A percentile compares a stretch with the other conserved stretches of the same genome.
These are phyloP conservation scores for Zygotorulaspora sp. DNA, from an alignment of 805 yeast species.

Conservation along the genomic window DNA sequence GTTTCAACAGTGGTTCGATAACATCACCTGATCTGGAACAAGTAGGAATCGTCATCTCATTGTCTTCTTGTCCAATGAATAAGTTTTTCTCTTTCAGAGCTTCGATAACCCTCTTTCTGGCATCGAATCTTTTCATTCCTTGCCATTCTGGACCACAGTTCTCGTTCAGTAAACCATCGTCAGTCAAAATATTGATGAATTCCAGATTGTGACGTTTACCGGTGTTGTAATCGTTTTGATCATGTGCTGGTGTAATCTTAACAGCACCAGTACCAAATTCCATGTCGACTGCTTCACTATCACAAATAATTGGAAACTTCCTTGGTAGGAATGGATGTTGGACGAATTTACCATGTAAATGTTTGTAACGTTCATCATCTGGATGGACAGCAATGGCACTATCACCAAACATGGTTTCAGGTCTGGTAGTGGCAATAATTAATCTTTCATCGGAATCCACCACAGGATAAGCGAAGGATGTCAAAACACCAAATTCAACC, in stretches of 20 bases:
- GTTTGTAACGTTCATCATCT: constrained; percentile 85
- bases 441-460: constrained; percentile 72
- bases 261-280: constrained; percentile 99
- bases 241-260: constrained; percentile 98
- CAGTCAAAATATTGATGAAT: constrained; percentile 84
- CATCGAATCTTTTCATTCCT: constrained; percentile 92
- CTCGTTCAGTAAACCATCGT: constrained; percentile 85
- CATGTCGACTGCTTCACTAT: constrained; percentile 95
- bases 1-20: constrained; percentile 93
- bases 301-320: constrained; percentile 82
- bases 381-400: constrained; percentile 98
- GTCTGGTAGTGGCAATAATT: constrained; percentile 96
- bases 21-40: constrained; percentile 97
- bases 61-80: constrained; percentile 80
- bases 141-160: constrained; percentile 83
- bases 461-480: constrained; percentile 90
- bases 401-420: constrained; percentile 97
- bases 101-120: constrained; percentile 79
- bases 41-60: constrained; percentile 91
- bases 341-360: constrained; percentile 89
- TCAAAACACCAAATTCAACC: constrained; percentile 93
- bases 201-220: constrained; percentile 93
- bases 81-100: constrained; percentile 69
- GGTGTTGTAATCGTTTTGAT: constrained; percentile 91
- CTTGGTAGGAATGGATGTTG: constrained; percentile 86